Evolutionary conservation across 495 filamentous ascomycete species (phyloP), one percentile per base, ranked within the genome.

Genomic region (Neurospora sp.): DNA sequence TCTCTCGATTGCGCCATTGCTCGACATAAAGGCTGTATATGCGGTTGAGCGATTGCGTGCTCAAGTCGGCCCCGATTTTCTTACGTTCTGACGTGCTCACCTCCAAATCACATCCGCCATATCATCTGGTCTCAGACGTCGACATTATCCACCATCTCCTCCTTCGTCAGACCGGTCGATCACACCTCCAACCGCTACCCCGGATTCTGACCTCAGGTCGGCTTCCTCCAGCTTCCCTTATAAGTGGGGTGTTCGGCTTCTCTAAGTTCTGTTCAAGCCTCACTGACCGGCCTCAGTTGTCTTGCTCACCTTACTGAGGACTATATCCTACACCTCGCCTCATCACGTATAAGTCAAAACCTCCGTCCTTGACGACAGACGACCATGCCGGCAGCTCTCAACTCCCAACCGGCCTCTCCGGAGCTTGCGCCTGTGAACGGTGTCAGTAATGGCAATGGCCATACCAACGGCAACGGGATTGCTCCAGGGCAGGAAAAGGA

Each of bases 341-440:
- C 2, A 35, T 37, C 27, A 9, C 14, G 7, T 66, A 35, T 37
- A 35, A 66, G 27, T 18, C 54, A 35, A 66, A 35, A 66, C 3
- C 7, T 11, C 14, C 14, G 27, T 35, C 7, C 54, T 37, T 66
- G 2, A 37, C 54, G 27, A 3, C 31, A 66, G 62, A 70, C 37
- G 46, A 73, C 71, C 60, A 89, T 89, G 87, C 81, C 87, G 73
- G 87, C 87, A 9, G 87, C 88, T 81, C 81, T 88, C 75, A 87
- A 88, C 80, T 85, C 86, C 2, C 79, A 88, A 42, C 82, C 84
- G 41, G 78, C 77, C 69, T 85, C 85, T 6, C 81, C 79, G 27
- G 70, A 73, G 31, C 73, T 71, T 31, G 42, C 76, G 27, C 38
- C 72, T 27, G 71, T 72, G 70, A 74, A 75, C 40, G 46, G 35